These are phyloP conservation scores for Xylariaceae sp. DNA, from an alignment of 2,329 filamentous ascomycete genomes.

Conservation along the genomic window DNA sequence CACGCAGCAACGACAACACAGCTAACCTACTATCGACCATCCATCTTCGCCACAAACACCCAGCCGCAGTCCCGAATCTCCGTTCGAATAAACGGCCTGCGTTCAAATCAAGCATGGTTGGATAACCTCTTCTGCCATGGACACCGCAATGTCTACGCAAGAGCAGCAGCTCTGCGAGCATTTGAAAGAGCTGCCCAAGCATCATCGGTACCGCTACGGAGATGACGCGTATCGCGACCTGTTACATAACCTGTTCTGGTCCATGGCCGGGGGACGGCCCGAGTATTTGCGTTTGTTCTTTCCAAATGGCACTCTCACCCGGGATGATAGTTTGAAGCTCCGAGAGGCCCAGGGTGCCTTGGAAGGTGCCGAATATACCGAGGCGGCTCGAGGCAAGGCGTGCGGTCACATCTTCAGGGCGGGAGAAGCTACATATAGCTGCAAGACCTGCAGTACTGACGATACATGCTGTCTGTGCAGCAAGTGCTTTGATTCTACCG, in stretches of 20 bases:
- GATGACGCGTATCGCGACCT: conserved; percentile 67
- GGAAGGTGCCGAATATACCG: conserved; percentile 91
- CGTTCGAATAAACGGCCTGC: background rate
- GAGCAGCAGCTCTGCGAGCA: conserved; percentile 82
- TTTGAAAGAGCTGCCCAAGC: conserved; percentile 70
- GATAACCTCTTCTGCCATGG: conserved; percentile 40
- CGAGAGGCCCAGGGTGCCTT: conserved; percentile 85
- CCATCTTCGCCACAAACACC: conserved; percentile 7
- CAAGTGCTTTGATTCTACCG: conserved; percentile 89
- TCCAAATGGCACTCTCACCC: conserved; percentile 63
- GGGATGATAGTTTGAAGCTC: conserved; percentile 65
- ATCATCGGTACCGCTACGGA: conserved; percentile 71
- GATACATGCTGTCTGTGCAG: conserved; percentile 95
- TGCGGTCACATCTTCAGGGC: conserved; percentile 97
- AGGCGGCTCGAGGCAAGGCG: conserved; percentile 83
- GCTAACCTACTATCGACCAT: background rate
- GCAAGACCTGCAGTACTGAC: conserved; percentile 89
- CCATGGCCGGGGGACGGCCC: conserved; percentile 69
- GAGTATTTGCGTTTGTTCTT: conserved; percentile 80
- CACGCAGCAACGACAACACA: background rate
- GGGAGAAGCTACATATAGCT: conserved; percentile 90
- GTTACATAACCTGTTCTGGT: conserved; percentile 77
- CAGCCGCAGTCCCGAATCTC: background rate
- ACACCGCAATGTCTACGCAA: conserved; percentile 55
- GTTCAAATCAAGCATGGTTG: conserved; percentile 22